Base-by-base conservation (phyloP, 2,329 filamentous ascomycete species). In the Nigrograna mackinnonii region DNA sequence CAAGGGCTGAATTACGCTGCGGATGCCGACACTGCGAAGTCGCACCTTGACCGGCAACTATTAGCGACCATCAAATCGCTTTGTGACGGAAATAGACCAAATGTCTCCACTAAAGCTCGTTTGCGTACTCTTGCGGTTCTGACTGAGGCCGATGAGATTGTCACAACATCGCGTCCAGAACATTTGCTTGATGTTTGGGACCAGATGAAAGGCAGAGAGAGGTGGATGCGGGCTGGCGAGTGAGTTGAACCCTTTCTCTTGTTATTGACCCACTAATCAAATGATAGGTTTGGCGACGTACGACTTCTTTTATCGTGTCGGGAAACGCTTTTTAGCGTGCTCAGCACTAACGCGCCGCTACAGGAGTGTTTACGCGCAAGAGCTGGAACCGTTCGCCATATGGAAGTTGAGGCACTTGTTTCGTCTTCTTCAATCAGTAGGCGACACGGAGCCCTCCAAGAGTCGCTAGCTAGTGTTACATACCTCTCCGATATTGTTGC, bases 191-290 rank as follows among this genome's bases (percentile, higher is more conserved):
- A 76, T 20, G 74, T 83, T 19, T 79, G 91, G 63, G 63, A 74
- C 13, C 78, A 76, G 33, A 88, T 96, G 58, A 79, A 83, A 47
- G 66, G 65, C 11, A 82, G 90, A 21, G 79, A 83, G 14, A 73
- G 75, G 32, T 96, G 91, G 91, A 90, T 96, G 84, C 83, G 85
- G 60, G 86, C 83, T 48, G 89, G 88, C 63, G 81, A 84, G 87
- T 90, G 77, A 71, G 82, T 72, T 7, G 18, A 19, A 28, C 24
- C 24, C 9, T 28, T 28, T 11, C 3, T 12, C 24, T 28, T 3
- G 11, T 28, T 28, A 14, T 17, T 33, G 31, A 33, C 31, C 35
- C 17, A 36, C 22, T 58, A 74, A 76, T 43, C 72, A 17, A 70
- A 39, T 50, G 64, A 14, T 63, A 87, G 85, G 45, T 89, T 87